phyloP scores from a whole-genome alignment of 2,329 filamentous ascomycete genomes.

The Fusarium coffeatum region DNA sequence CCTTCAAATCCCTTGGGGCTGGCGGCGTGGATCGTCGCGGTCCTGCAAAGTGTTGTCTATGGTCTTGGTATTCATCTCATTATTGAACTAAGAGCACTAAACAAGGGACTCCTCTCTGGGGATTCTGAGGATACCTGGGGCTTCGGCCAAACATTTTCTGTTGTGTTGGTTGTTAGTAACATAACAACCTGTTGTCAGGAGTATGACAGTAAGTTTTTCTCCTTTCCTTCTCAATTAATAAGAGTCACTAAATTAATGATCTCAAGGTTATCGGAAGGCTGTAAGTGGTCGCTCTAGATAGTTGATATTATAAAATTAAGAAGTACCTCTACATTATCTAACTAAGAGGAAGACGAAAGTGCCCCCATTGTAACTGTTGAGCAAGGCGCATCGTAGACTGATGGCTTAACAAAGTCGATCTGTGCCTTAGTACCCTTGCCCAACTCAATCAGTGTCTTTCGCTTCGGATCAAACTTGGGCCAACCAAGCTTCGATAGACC shows the following conservation, averaged over 20 bases:
- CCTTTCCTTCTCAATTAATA: no score
- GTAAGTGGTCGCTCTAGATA: no score
- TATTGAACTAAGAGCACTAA: no score
- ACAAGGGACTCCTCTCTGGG: no score
- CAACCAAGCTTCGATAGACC: conserved; percentile 49
- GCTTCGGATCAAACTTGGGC: conserved; percentile 38
- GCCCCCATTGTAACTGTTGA: conserved; percentile 39
- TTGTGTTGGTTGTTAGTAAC: background rate
- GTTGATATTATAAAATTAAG: no score
- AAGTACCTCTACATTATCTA: background rate
- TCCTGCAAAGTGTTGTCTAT: no score
- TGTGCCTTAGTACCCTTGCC: conserved; percentile 16
- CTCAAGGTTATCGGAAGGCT: background rate
- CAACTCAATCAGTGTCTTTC: conserved; percentile 28
- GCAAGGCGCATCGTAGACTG: conserved; percentile 29
- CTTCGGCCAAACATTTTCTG: background rate
- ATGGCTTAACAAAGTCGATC: conserved; percentile 27
- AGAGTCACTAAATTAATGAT: background rate
- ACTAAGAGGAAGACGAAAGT: no score
- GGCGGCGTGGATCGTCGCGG: no score
- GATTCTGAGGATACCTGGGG: background rate
- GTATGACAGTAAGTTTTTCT: background rate
- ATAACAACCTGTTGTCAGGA: background rate
- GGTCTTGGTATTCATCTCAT: no score
- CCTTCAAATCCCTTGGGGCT: background rate